A percentile compares a stretch with the other conserved stretches of the same genome.
These are phyloP conservation scores for Tricholoma terreum DNA, from an alignment of 768 basidiomycete species.

Conservation along the genomic window DNA sequence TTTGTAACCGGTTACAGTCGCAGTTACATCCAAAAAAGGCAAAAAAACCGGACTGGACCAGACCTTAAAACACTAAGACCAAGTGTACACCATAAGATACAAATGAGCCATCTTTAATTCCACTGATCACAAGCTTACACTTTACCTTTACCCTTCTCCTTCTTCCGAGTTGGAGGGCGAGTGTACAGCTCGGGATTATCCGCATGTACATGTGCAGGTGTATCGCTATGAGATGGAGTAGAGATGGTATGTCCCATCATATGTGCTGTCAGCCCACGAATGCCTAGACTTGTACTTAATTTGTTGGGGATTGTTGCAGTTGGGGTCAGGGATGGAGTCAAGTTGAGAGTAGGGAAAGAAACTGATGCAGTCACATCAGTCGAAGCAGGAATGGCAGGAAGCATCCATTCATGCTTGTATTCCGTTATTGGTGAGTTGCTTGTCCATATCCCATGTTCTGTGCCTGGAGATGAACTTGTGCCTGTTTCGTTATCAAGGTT, in stretches of 20 bases:
- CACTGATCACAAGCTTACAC: conserved; percentile 3
- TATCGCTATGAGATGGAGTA: no score
- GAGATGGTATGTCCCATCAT: background rate
- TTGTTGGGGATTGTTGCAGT: background rate
- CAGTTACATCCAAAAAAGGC: no score
- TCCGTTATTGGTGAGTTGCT: no score
- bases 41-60: no score
- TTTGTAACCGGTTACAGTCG: no score
- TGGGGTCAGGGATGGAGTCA: background rate
- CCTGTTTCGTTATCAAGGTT: background rate
- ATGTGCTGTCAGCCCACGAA: background rate
- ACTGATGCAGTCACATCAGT: background rate
- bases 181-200: no score
- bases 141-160: background rate
- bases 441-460: background rate
- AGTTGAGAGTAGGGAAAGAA: background rate
- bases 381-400: background rate
- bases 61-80: no score
- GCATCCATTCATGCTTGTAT: background rate
- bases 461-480: background rate
- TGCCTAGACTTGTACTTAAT: background rate
- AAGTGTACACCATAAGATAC: background rate
- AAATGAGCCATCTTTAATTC: background rate
- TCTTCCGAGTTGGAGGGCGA: no score
- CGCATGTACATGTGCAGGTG: no score